Conservation (phyloP, 768 basidiomycete species). For the Xerocomellus chrysenteron region DNA sequence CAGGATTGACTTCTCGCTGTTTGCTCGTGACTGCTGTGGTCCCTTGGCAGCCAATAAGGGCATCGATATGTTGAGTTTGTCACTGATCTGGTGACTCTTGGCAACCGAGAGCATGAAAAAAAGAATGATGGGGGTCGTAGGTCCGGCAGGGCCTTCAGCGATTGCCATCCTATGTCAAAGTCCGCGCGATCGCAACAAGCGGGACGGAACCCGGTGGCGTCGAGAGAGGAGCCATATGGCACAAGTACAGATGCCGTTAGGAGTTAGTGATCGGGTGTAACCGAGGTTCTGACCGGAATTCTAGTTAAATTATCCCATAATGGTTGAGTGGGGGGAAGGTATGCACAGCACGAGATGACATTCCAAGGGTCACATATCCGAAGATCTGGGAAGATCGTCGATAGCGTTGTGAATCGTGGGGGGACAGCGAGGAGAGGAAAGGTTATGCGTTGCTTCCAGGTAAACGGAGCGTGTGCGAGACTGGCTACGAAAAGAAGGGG, state of each 20-base stretch:
- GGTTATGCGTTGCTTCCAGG: neutral
- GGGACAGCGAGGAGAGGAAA: neutral
- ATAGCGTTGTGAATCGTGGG: constrained; percentile 15
- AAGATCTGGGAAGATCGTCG: constrained; percentile 9
- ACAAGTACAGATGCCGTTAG: constrained; percentile 26
- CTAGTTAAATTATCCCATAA: constrained; percentile 20
- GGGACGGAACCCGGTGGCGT: constrained; percentile 32
- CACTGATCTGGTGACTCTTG: constrained; percentile 5
- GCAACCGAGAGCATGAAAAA: constrained; percentile 13
- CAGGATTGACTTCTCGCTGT: constrained; percentile 16
- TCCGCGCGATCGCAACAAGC: constrained; percentile 27
- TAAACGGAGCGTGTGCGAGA: neutral
- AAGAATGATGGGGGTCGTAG: constrained; percentile 17
- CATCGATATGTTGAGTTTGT: constrained; percentile 9
- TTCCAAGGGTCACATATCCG: constrained; percentile 24
- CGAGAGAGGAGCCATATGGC: constrained; percentile 24
- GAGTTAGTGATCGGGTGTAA: constrained; percentile 25
- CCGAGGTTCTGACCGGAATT: constrained; percentile 12
- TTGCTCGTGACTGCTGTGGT: constrained; percentile 6
- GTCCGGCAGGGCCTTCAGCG: constrained; percentile 15
- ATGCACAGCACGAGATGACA: constrained; percentile 6
- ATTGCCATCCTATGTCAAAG: constrained; percentile 19
- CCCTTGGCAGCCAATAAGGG: neutral
- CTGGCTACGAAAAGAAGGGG: neutral
- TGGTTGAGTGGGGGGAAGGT: constrained; percentile 4